Base-by-base conservation (phyloP, 352 stramenopile genomes). In the Globisporangium emineosum region DNA sequence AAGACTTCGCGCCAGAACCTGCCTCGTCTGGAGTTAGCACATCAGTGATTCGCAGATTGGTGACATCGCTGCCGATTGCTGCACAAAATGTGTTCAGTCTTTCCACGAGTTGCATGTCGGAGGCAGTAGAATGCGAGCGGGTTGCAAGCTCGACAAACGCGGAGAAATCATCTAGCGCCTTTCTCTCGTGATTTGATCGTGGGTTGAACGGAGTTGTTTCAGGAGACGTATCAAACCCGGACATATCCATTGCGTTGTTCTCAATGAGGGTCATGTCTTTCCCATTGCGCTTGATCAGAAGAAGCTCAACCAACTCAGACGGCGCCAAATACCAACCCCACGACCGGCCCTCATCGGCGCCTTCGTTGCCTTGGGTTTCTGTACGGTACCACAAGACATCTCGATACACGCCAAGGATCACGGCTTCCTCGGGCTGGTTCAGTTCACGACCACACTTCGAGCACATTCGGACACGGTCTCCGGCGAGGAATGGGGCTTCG, bases 301-400 rank as follows among this genome's bases (percentile, higher is more conserved):
- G 66, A 12, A 96, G 69, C 55, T 95, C 88, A 1, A 73, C 68
- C 1, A 98, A 76, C 62, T 99, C 97, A 51, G 80, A 94, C 67
- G 97, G 74, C 47, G 96, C 90, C 81, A 94, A 98, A 68, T 97
- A 99, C 96, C 96, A 99, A 5, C 94, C 91, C 95, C 89, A 99
- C 61, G 78, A 83, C 66, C 71, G 97, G 43, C 83, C 90, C 93
- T 96, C 88, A 47, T 96, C 88, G 9, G 94, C 91, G 37, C 96
- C 96, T 84, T 99, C 96, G 57, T 96, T 98, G 60, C 97, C 97
- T 73, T 99, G 96, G 10, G 93, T 98, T 66, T 98, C 91, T 12
- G 98, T 95, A 21, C 86, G 81, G 52, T 99, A 99, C 85, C 95
- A 99, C 17, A 99, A 67, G 37, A 87, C 87, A 1, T 86, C 87